phyloP scores from a whole-genome alignment of 345 rosid genomes.

The Eutrema heterophyllum region DNA sequence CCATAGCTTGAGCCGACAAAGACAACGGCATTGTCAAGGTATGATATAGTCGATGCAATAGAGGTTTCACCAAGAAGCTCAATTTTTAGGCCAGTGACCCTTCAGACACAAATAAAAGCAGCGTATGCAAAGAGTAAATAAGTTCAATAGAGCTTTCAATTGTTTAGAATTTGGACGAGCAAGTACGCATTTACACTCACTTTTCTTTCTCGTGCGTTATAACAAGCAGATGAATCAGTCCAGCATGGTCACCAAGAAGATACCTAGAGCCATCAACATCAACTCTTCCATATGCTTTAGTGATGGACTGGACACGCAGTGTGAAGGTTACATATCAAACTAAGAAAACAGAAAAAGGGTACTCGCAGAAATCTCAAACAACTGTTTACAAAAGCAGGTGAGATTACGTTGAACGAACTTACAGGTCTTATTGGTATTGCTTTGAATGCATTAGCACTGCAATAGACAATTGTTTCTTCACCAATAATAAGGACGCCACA shows the following conservation, averaged over 20 bases:
- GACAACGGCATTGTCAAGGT: conserved; percentile 92
- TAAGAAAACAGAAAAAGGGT: background rate
- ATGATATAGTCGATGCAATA: conserved; percentile 88
- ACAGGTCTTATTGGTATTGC: conserved; percentile 92
- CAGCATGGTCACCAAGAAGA: conserved; percentile 94
- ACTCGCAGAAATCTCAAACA: background rate
- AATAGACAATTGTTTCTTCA: conserved; percentile 93
- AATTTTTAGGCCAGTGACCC: conserved; percentile 93
- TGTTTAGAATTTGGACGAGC: background rate
- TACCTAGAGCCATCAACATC: conserved; percentile 99
- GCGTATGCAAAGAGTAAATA: conserved; percentile 3
- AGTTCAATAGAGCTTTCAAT: background rate
- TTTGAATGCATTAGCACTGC: conserved; percentile 88
- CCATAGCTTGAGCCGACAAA: conserved; percentile 98
- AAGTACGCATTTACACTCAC: conserved; percentile 41
- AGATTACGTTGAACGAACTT: conserved; percentile 28
- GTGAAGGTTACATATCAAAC: conserved; percentile 21
- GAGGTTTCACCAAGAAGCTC: conserved; percentile 98
- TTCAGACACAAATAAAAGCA: conserved; percentile 31
- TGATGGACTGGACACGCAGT: conserved; percentile 58
- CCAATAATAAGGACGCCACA: conserved; percentile 98
- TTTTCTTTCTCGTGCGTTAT: conserved; percentile 98
- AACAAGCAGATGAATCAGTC: conserved; percentile 88
- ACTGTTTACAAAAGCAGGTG: background rate
- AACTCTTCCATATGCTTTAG: conserved; percentile 95